Base-by-base conservation (phyloP, 2,329 filamentous ascomycete species). In the Scedosporium aurantiacum region DNA sequence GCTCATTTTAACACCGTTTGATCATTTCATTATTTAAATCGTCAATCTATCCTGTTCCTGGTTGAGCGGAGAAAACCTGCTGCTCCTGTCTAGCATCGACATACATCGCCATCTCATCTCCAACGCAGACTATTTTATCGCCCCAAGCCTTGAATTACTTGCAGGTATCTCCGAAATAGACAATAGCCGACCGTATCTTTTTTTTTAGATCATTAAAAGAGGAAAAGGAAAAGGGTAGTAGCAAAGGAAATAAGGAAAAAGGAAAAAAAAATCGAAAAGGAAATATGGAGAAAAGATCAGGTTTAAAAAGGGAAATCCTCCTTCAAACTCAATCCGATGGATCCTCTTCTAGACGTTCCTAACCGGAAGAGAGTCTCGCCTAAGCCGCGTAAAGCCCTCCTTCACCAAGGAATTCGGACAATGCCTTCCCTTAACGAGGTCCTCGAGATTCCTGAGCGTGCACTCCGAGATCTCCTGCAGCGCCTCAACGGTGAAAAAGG, bases 401-500 rank as follows among this genome's bases (percentile, higher is more conserved):
- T 63, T 66, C 1, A 75, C 69, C n/a, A 76, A 63, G n/a, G 73
- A 70, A 63, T 76, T 74, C 56, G 68, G 67, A 66, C 76, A 78
- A 1, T 67, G 68, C 16, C 68, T 67, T 0, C 64, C 67, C 8
- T 63, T 64, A 25, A 70, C 66, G 18, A 79, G 78, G 63, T 81
- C 78, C 28, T 74, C 74, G 3, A 86, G 67, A 68, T 87, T 88
- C 61, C 73, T 71, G 63, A 87, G 66, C 1, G 84, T 87, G 60
- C 76, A 80, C 55, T 80, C 78, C 1, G 85, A 79, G 66, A 88
- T 89, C 71, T 87, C 84, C 6, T 74, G 73, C 57, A 89, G 72
- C 1, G 86, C 86, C 72, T 88, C 85, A 40, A 80, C 74, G 4
- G 85, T 88, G 66, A 89, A 86, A 72, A 88, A 89, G 1, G 83